Evolutionary conservation across 768 basidiomycete species (phyloP).

Genomic region (Boletus rufocinnamomeus): DNA sequence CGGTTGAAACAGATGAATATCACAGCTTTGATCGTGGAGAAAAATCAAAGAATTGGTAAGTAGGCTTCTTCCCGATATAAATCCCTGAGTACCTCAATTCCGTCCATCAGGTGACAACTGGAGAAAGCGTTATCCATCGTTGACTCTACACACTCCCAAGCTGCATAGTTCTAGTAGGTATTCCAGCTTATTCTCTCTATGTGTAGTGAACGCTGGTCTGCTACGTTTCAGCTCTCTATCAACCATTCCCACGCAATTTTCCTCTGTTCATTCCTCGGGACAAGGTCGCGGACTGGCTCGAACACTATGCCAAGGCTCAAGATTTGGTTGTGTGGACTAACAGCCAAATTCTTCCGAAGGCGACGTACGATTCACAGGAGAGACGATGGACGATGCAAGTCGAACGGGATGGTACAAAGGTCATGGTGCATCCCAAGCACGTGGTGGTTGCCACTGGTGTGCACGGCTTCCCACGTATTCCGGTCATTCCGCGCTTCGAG

Average conservation of each 20-base stretch:
- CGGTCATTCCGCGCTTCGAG: slow-evolving; percentile 1
- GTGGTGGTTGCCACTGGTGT: slow-evolving; percentile 7
- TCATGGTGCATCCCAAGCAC: slow-evolving; percentile 2
- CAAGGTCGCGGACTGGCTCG: slow-evolving; percentile 9
- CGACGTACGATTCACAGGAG: neutral
- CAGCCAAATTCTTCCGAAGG: slow-evolving; percentile 8
- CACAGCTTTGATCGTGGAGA: slow-evolving; percentile 3
- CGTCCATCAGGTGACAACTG: slow-evolving; percentile 4
- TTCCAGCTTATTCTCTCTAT: neutral
- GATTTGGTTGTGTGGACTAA: slow-evolving; percentile 11
- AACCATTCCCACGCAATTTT: slow-evolving; percentile 8
- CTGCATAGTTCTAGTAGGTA: neutral
- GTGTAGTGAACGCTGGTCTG: neutral
- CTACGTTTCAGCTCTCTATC: slow-evolving; percentile 1
- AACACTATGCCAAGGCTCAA: slow-evolving; percentile 4
- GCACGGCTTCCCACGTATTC: slow-evolving; percentile 2
- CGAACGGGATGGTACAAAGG: neutral
- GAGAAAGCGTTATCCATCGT: slow-evolving; percentile 11
- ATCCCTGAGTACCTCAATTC: neutral
- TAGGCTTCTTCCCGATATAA: neutral
- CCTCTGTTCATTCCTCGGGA: slow-evolving; percentile 6
- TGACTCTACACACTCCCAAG: slow-evolving; percentile 4
- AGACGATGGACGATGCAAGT: slow-evolving; percentile 6
- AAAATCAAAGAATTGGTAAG: slow-evolving; percentile 6
- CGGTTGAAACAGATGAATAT: slow-evolving; percentile 6